A percentile compares a stretch with the other conserved stretches of the same genome.
Evolutionary conservation across 2,329 filamentous ascomycete genomes (phyloP).

Genomic region (Pleomassaria siparia): DNA sequence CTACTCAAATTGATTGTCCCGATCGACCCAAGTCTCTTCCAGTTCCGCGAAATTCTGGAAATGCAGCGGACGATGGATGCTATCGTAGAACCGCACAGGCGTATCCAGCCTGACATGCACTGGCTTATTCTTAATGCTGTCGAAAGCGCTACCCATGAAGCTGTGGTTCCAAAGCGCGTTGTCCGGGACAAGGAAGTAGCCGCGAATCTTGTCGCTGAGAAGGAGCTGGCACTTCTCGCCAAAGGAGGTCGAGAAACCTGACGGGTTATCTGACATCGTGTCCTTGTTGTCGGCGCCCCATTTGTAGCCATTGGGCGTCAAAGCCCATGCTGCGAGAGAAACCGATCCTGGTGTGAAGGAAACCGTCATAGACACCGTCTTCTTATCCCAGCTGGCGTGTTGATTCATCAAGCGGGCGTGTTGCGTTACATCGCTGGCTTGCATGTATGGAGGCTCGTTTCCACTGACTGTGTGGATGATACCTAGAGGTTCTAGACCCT

Average conservation of each 20-base stretch:
- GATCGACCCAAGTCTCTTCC: conserved; percentile 95
- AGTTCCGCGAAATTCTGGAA: conserved; percentile 97
- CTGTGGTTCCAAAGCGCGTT: conserved; percentile 94
- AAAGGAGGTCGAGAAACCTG: conserved; percentile 89
- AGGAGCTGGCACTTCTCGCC: conserved; percentile 94
- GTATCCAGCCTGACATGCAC: conserved; percentile 94
- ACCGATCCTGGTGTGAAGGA: conserved; percentile 97
- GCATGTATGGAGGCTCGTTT: conserved; percentile 96
- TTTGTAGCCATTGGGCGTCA: conserved; percentile 90
- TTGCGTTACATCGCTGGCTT: conserved; percentile 88
- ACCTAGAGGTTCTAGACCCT: conserved; percentile 84
- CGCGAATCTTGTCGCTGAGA: conserved; percentile 88
- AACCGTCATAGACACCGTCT: conserved; percentile 91
- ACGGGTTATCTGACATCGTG: conserved; percentile 85
- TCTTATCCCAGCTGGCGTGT: conserved; percentile 80
- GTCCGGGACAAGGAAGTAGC: conserved; percentile 95
- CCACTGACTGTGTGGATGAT: conserved; percentile 95
- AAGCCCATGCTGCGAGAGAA: conserved; percentile 87
- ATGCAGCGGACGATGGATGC: conserved; percentile 87
- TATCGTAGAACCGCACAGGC: conserved; percentile 84
- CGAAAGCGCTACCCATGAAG: conserved; percentile 92
- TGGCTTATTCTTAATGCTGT: conserved; percentile 83
- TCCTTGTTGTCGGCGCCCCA: conserved; percentile 98
- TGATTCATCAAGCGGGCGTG: conserved; percentile 87
- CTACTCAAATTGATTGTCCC: conserved; percentile 87